A percentile compares a stretch with the other conserved stretches of the same genome.
Conservation (phyloP, 1,139 yeast genomes). For the Eremothecium sinecaudum region DNA sequence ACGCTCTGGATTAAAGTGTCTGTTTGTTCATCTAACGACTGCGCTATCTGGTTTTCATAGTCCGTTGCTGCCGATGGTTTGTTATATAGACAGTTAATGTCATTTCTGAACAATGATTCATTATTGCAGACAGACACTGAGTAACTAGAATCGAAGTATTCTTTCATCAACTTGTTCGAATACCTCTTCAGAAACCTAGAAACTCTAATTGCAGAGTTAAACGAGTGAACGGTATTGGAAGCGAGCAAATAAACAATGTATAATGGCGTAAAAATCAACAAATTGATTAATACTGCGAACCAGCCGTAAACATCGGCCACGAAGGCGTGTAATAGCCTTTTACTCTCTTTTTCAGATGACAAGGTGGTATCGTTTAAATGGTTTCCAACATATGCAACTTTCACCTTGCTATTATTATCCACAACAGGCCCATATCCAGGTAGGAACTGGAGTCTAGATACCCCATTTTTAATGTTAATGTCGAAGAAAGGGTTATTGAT, state of each 20-base stretch:
- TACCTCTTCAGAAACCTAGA: constrained; percentile 27
- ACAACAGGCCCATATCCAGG: constrained; percentile 27
- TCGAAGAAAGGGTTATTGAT: constrained; percentile 48
- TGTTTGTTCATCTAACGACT: constrained; percentile 25
- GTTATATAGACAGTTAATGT: constrained; percentile 10
- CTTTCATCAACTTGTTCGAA: constrained; percentile 35
- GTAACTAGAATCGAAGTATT: constrained; percentile 27
- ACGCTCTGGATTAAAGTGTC: constrained; percentile 41
- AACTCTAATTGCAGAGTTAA: constrained; percentile 30
- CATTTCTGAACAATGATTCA: constrained; percentile 7
- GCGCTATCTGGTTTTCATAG: constrained; percentile 16
- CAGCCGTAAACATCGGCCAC: constrained; percentile 37
- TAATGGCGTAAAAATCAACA: constrained; percentile 44
- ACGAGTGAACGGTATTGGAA: constrained; percentile 35
- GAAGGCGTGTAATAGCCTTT: constrained; percentile 10
- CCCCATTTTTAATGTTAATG: constrained; percentile 22
- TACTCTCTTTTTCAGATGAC: constrained; percentile 3
- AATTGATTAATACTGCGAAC: constrained; percentile 36
- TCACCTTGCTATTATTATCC: constrained; percentile 26
- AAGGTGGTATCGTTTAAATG: constrained; percentile 11
- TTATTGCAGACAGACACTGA: constrained; percentile 5
- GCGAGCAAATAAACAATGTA: constrained; percentile 43
- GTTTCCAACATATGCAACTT: constrained; percentile 7
- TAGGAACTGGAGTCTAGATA: constrained; percentile 22
- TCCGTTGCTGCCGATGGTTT: constrained; percentile 7